Evolutionary conservation across 176 grass and related monocot genomes (phyloP).

Genomic region (Puccinellia tenuiflora): DNA sequence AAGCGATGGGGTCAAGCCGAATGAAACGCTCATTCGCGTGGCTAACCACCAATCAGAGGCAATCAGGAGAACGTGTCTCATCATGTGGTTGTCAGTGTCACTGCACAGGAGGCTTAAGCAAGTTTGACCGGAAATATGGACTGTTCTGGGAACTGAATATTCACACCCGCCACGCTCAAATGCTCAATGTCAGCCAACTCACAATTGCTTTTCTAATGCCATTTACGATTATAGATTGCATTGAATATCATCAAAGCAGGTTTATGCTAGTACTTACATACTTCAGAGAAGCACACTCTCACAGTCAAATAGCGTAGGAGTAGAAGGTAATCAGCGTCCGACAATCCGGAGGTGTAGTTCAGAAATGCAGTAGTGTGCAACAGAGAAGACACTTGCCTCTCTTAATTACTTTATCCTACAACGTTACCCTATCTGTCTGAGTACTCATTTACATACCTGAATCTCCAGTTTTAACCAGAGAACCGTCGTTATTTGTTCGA

Average conservation of each 20-base stretch:
- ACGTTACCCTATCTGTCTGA: not conserved
- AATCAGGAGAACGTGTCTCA: not conserved
- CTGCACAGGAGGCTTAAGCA: not conserved
- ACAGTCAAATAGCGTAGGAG: not conserved
- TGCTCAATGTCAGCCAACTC: not conserved
- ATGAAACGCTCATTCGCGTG: not conserved
- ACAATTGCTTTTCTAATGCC: not conserved
- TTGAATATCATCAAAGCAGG: not conserved
- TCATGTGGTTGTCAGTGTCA: slow-evolving; percentile 25
- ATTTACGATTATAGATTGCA: not conserved
- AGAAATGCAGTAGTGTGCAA: not conserved
- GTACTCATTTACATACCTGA: not conserved
- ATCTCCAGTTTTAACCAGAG: not conserved
- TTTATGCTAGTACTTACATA: not conserved
- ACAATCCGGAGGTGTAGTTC: not conserved
- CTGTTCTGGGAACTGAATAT: not conserved
- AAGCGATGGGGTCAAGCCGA: slow-evolving; percentile 33
- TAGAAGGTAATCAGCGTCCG: not conserved
- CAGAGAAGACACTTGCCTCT: not conserved
- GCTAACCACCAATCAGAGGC: slow-evolving; percentile 28
- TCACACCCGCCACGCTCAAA: not conserved
- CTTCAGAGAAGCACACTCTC: not conserved
- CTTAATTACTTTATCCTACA: not conserved
- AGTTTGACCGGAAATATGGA: slow-evolving; percentile 21
- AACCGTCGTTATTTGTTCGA: not conserved